A percentile compares a stretch with the other conserved stretches of the same genome.
phyloP scores from a whole-genome alignment of 1,139 yeast species.

The Magnusiomyces sp. region DNA sequence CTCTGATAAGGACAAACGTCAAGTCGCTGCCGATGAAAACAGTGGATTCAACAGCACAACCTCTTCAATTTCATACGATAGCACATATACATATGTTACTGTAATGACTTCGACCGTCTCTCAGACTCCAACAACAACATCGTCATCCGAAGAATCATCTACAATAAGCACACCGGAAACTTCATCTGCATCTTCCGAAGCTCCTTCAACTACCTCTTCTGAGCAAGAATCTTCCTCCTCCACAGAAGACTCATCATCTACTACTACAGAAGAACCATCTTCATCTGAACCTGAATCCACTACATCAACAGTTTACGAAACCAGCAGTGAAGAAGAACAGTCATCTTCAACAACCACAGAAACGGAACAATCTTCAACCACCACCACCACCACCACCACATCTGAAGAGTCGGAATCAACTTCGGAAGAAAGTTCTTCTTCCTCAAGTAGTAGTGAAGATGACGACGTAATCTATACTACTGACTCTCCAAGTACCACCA shows the following conservation, averaged over 20 bases:
- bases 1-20: not conserved
- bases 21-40: not conserved
- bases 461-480: no score
- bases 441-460: no score
- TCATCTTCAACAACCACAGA: not conserved
- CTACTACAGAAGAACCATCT: not conserved
- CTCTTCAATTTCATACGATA: not conserved
- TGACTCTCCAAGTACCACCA: not conserved
- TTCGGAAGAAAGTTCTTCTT: not conserved
- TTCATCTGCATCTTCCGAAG: conserved; percentile 1
- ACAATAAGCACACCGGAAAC: not conserved
- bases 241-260: not conserved
- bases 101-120: not conserved
- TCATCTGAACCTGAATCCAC: not conserved
- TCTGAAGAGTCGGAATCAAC: not conserved
- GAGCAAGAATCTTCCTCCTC: not conserved
- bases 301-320: not conserved
- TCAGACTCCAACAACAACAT: not conserved
- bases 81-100: not conserved
- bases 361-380: not conserved
- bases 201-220: not conserved
- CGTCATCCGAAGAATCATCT: not conserved
- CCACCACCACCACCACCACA: not conserved
- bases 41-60: not conserved
- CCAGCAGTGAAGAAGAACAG: not conserved